Evolutionary conservation across 257 asterid species (phyloP).

Genomic region (Buddleja alternifolia): DNA sequence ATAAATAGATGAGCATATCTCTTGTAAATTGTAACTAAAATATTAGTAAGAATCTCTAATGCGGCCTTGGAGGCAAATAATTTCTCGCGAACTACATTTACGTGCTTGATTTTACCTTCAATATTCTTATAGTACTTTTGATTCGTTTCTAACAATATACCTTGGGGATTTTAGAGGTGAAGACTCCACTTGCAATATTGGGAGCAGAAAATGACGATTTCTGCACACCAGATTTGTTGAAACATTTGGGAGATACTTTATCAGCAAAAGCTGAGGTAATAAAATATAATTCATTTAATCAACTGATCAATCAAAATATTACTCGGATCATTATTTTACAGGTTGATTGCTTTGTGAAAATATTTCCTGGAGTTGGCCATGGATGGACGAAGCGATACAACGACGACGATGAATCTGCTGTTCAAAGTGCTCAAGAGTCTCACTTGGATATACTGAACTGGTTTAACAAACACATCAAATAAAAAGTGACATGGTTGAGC

Average conservation of each 20-base stretch:
- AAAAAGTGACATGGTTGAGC: background rate
- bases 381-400: constrained; percentile 67
- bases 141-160: background rate
- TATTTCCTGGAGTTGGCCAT: constrained; percentile 64
- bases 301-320: too few species aligned
- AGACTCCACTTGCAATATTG: constrained; percentile 57
- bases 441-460: constrained; percentile 60
- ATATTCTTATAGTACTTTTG: background rate
- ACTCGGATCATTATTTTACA: constrained; percentile 27
- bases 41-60: too few species aligned
- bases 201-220: constrained; percentile 60
- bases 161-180: constrained; percentile 50
- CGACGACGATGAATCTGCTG: constrained; percentile 49
- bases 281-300: too few species aligned
- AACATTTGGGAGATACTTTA: constrained; percentile 42
- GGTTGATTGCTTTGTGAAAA: constrained; percentile 67
- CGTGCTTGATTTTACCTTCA: background rate
- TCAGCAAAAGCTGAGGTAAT: constrained; percentile 50
- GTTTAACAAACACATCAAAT: constrained; percentile 56
- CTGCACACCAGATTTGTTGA: constrained; percentile 46
- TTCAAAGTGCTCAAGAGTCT: constrained; percentile 60
- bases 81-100: too few species aligned
- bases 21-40: too few species aligned
- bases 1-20: too few species aligned
- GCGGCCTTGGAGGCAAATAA: too few species aligned